Conservation (phyloP, 148 eudicot genomes). For the Selenicereus undatus region DNA sequence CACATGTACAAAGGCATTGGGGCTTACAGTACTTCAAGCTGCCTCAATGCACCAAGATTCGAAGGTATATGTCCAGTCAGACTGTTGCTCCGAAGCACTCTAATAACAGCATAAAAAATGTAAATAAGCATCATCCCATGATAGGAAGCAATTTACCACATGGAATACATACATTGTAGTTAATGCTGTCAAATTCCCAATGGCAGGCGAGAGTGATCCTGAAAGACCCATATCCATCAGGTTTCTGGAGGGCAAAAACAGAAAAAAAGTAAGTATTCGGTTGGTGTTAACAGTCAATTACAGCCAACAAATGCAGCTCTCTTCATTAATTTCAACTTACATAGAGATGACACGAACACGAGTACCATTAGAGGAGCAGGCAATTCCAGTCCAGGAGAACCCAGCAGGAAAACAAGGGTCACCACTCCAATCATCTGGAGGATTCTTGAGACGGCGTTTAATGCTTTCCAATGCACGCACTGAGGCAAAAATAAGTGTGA, state of each 20-base stretch:
- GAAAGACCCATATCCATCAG: conserved; percentile 65
- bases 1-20: not conserved
- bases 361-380: conserved; percentile 67
- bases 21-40: conserved; percentile 62
- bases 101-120: conserved; percentile 34
- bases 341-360: conserved; percentile 61
- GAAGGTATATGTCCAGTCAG: conserved; percentile 66
- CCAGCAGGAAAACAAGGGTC: conserved; percentile 90
- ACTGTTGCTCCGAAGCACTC: conserved; percentile 66
- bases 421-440: conserved; percentile 90
- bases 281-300: not conserved
- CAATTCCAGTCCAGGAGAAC: conserved; percentile 90
- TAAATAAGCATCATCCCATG: conserved; percentile 11
- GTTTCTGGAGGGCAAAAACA: conserved; percentile 54
- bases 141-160: conserved; percentile 3
- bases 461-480: conserved; percentile 56
- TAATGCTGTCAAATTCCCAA: conserved; percentile 77
- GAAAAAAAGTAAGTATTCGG: conserved; percentile 9
- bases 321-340: conserved; percentile 44
- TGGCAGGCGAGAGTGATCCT: conserved; percentile 65
- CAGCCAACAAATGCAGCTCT: not conserved
- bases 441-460: conserved; percentile 46
- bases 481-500: conserved; percentile 32
- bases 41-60: conserved; percentile 51
- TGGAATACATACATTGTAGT: conserved; percentile 50